These are phyloP conservation scores for Colletotrichum kahawae DNA, from an alignment of 2,329 filamentous ascomycete genomes.

Conservation along the genomic window DNA sequence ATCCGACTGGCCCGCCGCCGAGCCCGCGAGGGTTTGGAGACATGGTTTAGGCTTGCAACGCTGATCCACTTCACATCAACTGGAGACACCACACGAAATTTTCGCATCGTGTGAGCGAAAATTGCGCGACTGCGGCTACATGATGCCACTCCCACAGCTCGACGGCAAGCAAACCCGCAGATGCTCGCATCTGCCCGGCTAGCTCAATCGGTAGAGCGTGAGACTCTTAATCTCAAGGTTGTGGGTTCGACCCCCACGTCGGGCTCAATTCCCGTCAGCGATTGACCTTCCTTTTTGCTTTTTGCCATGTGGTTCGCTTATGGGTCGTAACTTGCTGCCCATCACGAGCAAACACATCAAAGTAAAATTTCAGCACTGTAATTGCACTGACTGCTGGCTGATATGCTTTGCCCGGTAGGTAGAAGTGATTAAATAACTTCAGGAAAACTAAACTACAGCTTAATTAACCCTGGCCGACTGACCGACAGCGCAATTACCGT, in stretches of 20 bases:
- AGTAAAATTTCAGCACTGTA: too few relatives aligned
- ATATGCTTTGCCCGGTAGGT: too few relatives aligned
- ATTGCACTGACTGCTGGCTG: neutral
- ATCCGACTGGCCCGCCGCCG: neutral
- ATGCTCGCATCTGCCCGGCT: conserved; percentile 47
- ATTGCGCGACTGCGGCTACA: neutral
- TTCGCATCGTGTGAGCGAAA: neutral
- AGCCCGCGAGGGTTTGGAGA: neutral
- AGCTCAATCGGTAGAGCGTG: conserved; percentile 77
- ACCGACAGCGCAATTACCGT: too few relatives aligned
- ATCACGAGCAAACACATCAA: too few relatives aligned
- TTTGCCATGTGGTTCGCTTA: neutral
- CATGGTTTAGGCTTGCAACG: neutral
- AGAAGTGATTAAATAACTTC: too few relatives aligned
- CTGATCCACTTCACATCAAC: neutral
- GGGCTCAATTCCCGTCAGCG: conserved; percentile 27
- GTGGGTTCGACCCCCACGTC: conserved; percentile 28
- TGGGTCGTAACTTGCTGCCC: neutral
- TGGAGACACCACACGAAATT: neutral
- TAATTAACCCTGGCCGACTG: too few relatives aligned
- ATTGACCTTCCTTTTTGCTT: neutral
- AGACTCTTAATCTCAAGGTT: conserved; percentile 60
- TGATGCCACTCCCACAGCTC: neutral
- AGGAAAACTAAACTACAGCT: too few relatives aligned
- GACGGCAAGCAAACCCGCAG: neutral